phyloP scores from a whole-genome alignment of 164 flowering plant genomes.

The Hamamelis virginiana region DNA sequence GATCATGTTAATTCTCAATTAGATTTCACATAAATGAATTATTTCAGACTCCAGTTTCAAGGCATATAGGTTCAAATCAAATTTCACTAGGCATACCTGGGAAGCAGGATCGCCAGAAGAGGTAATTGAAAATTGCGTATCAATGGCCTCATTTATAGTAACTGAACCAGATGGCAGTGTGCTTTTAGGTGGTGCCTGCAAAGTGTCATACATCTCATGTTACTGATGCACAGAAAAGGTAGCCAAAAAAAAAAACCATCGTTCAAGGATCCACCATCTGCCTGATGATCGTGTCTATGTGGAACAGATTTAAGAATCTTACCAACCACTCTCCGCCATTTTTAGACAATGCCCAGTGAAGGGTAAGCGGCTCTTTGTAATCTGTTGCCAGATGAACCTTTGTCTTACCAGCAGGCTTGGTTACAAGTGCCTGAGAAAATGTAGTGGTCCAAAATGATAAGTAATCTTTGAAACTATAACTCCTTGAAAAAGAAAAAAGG shows the following conservation, averaged over 20 bases:
- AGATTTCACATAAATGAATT: background rate
- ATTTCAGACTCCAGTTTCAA: background rate
- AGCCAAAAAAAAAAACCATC: background rate
- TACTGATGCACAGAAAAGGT: constrained; percentile 1
- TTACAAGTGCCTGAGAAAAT: constrained; percentile 67
- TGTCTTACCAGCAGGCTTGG: constrained; percentile 54
- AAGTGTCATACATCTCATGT: constrained; percentile 10
- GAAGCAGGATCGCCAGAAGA: constrained; percentile 38
- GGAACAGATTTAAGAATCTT: constrained; percentile 23
- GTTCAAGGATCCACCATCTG: background rate
- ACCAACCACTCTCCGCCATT: constrained; percentile 86
- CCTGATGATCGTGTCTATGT: background rate
- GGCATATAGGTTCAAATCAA: constrained; percentile 6
- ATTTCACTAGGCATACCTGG: constrained; percentile 38
- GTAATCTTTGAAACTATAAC: background rate
- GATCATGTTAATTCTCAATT: background rate
- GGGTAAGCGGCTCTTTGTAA: constrained; percentile 58
- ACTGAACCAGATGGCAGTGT: constrained; percentile 69
- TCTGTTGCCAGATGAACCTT: constrained; percentile 77
- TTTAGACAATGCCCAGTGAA: constrained; percentile 92
- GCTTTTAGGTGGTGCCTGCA: constrained; percentile 78
- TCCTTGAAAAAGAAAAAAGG: constrained; percentile 1
- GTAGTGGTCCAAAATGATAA: background rate
- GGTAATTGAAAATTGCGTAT: constrained; percentile 53
- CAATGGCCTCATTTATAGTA: constrained; percentile 46